Percentiles rank a stretch among this genome's conserved stretches.
These are phyloP conservation scores for Nicotiana undulata DNA, from an alignment of 257 asterid genomes.

Conservation along the genomic window DNA sequence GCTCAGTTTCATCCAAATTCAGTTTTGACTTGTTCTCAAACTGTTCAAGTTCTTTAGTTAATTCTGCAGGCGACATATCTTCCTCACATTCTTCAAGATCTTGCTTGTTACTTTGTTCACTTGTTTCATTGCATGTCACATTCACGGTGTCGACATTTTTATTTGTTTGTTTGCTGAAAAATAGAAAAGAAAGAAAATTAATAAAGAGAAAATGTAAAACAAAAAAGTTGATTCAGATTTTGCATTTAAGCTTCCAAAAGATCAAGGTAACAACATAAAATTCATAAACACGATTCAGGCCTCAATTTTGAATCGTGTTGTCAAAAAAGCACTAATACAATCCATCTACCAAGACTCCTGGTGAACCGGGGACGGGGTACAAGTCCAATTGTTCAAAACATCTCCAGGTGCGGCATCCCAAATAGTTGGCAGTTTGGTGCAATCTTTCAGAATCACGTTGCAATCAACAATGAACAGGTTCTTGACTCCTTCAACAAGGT, in stretches of 20 bases:
- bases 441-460: not conserved
- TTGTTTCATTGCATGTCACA: not conserved
- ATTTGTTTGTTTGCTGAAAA: not conserved
- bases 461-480: not conserved
- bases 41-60: not conserved
- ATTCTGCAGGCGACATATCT: not conserved
- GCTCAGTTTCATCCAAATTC: not conserved
- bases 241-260: too few relatives aligned
- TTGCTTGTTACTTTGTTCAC: not conserved
- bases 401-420: too few relatives aligned
- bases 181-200: too few relatives aligned
- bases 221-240: too few relatives aligned
- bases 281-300: too few relatives aligned
- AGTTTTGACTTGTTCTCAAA: not conserved
- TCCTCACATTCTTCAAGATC: not conserved
- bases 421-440: not conserved
- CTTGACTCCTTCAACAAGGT: not conserved
- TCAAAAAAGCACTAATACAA: too few relatives aligned
- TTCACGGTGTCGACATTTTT: not conserved
- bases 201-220: too few relatives aligned
- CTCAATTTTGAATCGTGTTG: too few relatives aligned
- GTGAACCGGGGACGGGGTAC: too few relatives aligned
- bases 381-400: too few relatives aligned
- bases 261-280: too few relatives aligned
- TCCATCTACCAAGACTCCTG: not conserved